A percentile compares a stretch with the other conserved stretches of the same genome.
phyloP scores from a whole-genome alignment of 495 filamentous ascomycete genomes.

The Hyaloscypha finlandica region DNA sequence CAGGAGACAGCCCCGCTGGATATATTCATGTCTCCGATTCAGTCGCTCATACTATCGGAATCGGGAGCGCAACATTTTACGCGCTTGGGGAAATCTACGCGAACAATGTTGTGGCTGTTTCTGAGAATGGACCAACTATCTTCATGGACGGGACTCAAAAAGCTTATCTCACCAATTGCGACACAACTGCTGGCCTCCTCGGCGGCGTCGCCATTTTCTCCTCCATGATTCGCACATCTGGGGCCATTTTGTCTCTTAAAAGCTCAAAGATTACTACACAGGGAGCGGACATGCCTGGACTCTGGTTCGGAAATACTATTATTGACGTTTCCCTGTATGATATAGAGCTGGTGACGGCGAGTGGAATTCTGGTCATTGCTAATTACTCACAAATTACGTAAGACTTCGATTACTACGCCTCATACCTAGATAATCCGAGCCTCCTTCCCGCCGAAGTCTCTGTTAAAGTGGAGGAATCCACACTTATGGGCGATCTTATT shows the following conservation, averaged over 20 bases:
- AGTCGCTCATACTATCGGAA: constrained; percentile 9
- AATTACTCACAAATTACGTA: constrained; percentile 24
- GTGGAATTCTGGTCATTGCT: constrained; percentile 15
- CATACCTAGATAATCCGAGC: constrained; percentile 6
- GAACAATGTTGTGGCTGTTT: constrained; percentile 7
- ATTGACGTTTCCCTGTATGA: constrained; percentile 11
- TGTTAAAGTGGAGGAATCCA: constrained; percentile 12
- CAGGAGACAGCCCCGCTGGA: constrained; percentile 22
- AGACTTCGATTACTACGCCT: constrained; percentile 26
- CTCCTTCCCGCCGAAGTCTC: constrained; percentile 13
- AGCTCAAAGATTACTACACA: constrained; percentile 12
- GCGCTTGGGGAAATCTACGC: constrained; percentile 12
- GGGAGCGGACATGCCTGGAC: constrained; percentile 9
- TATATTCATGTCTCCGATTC: constrained; percentile 23
- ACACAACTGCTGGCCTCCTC: constrained; percentile 18
- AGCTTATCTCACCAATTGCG: constrained; percentile 6
- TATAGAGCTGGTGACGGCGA: constrained; percentile 4
- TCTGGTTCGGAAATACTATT: constrained; percentile 24
- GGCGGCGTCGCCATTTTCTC: constrained; percentile 19
- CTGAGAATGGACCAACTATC: constrained; percentile 5
- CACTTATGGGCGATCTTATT: constrained; percentile 12
- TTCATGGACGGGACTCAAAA: constrained; percentile 20
- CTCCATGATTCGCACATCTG: constrained; percentile 6
- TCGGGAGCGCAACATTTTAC: constrained; percentile 21
- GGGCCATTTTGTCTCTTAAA: constrained; percentile 4